Evolutionary conservation across 805 yeast genomes (phyloP).

Genomic region (Saccharomyces kudriavzevii): DNA sequence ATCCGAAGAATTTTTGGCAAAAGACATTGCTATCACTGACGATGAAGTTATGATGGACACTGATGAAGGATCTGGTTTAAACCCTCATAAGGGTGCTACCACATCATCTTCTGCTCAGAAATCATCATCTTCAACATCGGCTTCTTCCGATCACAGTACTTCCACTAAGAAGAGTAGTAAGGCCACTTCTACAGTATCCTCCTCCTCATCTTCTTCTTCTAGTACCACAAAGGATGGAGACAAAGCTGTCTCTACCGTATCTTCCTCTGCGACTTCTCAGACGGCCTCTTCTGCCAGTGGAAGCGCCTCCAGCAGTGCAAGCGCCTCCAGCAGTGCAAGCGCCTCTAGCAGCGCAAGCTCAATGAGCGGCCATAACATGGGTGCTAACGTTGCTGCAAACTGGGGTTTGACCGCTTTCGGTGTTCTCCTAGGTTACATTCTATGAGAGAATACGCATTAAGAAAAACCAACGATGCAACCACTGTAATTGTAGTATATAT

Average conservation of each 20-base stretch:
- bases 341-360: conserved; percentile 1
- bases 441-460: neutral
- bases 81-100: conserved; percentile 36
- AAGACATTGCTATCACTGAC: conserved; percentile 52
- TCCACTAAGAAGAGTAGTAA: neutral
- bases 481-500: neutral
- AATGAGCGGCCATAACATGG: neutral
- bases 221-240: neutral
- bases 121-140: neutral
- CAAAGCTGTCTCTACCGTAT: neutral
- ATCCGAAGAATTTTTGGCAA: conserved; percentile 38
- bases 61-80: conserved; percentile 57
- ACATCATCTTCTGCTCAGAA: neutral
- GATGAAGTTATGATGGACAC: conserved; percentile 53
- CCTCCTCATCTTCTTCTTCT: conserved; percentile 1
- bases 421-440: neutral
- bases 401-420: neutral
- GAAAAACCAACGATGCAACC: neutral
- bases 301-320: conserved; percentile 1
- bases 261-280: neutral
- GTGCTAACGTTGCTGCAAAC: neutral
- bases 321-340: neutral
- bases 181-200: conserved; percentile 4
- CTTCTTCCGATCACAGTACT: neutral
- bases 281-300: neutral